These are phyloP conservation scores for Saccharomycopsis fodiens DNA, from an alignment of 805 yeast genomes.

Conservation along the genomic window DNA sequence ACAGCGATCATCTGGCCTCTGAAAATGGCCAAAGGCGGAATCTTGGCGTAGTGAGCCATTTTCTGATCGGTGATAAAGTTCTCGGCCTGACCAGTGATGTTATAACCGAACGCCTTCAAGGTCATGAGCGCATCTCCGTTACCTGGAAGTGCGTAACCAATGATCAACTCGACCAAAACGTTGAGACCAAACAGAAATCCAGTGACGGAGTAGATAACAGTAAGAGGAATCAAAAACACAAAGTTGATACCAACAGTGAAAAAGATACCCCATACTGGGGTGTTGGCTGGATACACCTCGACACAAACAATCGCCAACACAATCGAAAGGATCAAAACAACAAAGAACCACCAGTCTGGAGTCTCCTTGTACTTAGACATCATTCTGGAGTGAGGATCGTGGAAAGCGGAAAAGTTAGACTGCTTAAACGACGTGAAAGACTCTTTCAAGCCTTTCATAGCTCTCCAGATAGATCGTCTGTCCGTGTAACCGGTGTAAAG, in stretches of 20 bases:
- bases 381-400: conserved; percentile 57
- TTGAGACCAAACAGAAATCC: conserved; percentile 42
- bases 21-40: no score
- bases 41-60: conserved; percentile 48
- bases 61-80: no score
- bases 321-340: conserved; percentile 46
- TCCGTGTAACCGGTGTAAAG: conserved; percentile 41
- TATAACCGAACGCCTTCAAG: conserved; percentile 48
- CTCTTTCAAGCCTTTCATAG: conserved; percentile 31
- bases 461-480: conserved; percentile 34
- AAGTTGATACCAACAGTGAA: conserved; percentile 44
- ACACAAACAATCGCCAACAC: conserved; percentile 37
- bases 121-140: no score
- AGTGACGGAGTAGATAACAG: conserved; percentile 40
- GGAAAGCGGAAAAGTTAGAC: conserved; percentile 24
- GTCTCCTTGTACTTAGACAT: no score
- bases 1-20: conserved; percentile 34
- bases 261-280: conserved; percentile 55
- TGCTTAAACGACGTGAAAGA: conserved; percentile 23
- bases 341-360: no score
- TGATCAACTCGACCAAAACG: conserved; percentile 47
- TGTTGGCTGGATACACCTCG: no score
- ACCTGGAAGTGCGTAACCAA: no score
- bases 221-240: conserved; percentile 43
- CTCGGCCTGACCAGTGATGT: conserved; percentile 59